Conservation (phyloP, 257 asterid species). For the Solanum rostratum region DNA sequence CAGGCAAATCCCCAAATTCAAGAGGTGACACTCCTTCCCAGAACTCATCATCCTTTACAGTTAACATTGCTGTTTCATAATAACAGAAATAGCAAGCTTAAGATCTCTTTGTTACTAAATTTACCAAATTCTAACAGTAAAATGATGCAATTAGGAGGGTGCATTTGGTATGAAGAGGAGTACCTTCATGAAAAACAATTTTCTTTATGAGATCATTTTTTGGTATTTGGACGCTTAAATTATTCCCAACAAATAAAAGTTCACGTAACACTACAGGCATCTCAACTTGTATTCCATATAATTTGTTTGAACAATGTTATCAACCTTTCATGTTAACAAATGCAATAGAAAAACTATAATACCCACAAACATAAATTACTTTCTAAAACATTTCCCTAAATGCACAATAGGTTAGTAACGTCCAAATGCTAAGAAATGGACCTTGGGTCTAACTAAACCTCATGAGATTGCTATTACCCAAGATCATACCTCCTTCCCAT, state of each 20-base stretch:
- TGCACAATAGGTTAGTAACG: not conserved
- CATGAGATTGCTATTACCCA: not conserved
- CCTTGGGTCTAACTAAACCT: not conserved
- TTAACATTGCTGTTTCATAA: slow-evolving; percentile 14
- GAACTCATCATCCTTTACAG: slow-evolving; percentile 17
- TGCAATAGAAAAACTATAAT: not conserved
- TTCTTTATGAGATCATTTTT: not conserved
- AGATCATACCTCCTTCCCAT: not conserved
- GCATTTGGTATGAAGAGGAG: not conserved
- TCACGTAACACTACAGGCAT: not conserved
- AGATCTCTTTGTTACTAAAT: not conserved
- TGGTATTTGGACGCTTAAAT: not conserved
- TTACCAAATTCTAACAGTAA: not conserved
- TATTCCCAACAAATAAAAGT: not conserved
- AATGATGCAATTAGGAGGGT: not conserved
- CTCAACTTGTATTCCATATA: not conserved
- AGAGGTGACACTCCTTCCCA: slow-evolving; percentile 16
- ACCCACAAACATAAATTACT: not conserved
- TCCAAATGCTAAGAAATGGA: not conserved
- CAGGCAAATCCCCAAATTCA: slow-evolving; percentile 17
- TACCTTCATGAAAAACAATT: not conserved
- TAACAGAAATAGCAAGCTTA: not conserved
- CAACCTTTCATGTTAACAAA: not conserved
- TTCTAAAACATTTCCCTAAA: not conserved
- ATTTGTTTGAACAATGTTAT: not conserved